Base-by-base conservation (phyloP, 768 basidiomycete species). In the Pisolithus albus region DNA sequence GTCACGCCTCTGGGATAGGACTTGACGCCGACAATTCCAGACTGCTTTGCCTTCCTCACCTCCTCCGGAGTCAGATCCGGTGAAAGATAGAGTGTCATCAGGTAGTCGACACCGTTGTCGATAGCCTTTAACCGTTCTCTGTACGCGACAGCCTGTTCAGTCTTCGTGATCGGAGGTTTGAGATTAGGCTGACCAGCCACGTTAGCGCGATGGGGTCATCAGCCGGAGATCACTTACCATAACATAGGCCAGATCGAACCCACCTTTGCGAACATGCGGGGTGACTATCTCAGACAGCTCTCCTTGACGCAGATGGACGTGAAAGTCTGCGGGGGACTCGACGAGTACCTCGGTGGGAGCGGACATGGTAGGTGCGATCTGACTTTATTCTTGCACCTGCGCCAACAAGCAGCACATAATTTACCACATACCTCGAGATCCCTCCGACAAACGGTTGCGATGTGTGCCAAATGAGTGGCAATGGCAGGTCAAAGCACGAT, bases 1-100 rank as follows among this genome's bases (percentile, higher is more conserved):
- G 96, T 99, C 4, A 99, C 95, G 9, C 96, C 96, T 54, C 90
- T 78, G 45, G 96, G 96, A 67, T 99, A 99, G 15, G 90, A 93
- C 70, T 99, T 98, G 59, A 99, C 91, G 38, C 95, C 80, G 43
- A 78, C 79, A 55, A 99, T 80, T 18, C 96, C 95, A 16, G 88
- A 86, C 34, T 75, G 69, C 49, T 86, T 86, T 11, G 95, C 96
- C 68, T 90, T 94, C 61, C 79, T 78, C 60, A 98, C 85, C 64
- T 96, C 92, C 18, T 86, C 85, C 5, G 92, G 90, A 2, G 92
- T 95, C 51, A 98, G 79, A 46, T 88, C 84, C 0, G 87, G 86
- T 37, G 86, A 89, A n/a, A 99, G 80, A 70, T 98, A 99, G 40
- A 99, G 75, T 1, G 94, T 95, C 90, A 98, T 95, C 24, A 99